Evolutionary conservation across 164 flowering plant genomes (phyloP), one percentile per base, ranked within the genome.

Genomic region (Nelumbo lutea): DNA sequence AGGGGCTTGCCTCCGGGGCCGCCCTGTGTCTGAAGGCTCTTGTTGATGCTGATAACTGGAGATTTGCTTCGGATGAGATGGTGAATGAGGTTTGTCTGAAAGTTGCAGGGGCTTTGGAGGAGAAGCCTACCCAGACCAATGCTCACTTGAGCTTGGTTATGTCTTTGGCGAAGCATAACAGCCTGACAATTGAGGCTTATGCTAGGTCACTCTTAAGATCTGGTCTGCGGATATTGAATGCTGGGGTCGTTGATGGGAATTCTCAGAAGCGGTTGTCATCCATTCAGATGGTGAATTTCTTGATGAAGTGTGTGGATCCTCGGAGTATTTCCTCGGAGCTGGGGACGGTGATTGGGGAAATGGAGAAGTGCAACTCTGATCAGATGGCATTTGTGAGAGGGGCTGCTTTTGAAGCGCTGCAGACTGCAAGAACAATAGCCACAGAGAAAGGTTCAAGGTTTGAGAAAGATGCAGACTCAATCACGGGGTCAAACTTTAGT

Each of bases 1-100:
- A 93, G 67, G 79, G 88, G 71, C 75, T 93, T 4, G 86, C 95
- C 53, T 84, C 87, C 50, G 99, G 98, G 9, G 86, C 99, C 65
- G 99, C 99, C 9, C 80, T 96, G 48, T 53, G 99, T 75, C 76
- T 96, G 64, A 88, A 83, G 78, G 88, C 98, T 27, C 93, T 96
- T 50, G 96, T 93, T 62, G 99, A 96, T 41, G 83, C 88, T 2
- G 98, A 93, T 70, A 90, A 93, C 62, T 96, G 99, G 98, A 77
- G 94, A 44, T 92, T 86, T 82, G 93, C 99, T 65, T 87, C 97
- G 0, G 81, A 82, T 77, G 95, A 93, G 65, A 76, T 85, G 86
- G 93, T 96, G 2, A 89, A 90, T 76, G 93, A 82, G 76, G 92
- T 96, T 42, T 93, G 97, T 73, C 83, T 87, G 65, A 91, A 82